phyloP scores from a whole-genome alignment of 2,329 filamentous ascomycete species.

The Ascochyta fabae region DNA sequence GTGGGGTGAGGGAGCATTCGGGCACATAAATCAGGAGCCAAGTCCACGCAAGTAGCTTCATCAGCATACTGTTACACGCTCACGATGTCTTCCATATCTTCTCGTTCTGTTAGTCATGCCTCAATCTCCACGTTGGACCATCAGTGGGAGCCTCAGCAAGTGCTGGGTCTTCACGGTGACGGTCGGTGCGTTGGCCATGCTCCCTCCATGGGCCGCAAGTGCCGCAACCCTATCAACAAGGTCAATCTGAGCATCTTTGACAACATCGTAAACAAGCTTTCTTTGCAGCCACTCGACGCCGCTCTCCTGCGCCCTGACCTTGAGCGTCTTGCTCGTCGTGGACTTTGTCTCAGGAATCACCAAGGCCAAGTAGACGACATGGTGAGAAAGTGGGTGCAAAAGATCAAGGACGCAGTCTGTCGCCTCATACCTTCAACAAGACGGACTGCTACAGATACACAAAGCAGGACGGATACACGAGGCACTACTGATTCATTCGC shows the following conservation, averaged over 20 bases:
- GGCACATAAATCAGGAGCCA: neutral
- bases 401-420: neutral
- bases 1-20: neutral
- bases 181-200: constrained; percentile 21
- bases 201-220: constrained; percentile 15
- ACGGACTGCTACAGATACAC: no score
- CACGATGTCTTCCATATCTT: neutral
- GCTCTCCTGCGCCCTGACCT: constrained; percentile 13
- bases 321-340: constrained; percentile 10
- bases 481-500: neutral
- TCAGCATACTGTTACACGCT: neutral
- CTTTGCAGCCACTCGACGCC: constrained; percentile 12
- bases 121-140: neutral
- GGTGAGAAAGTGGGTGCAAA: constrained; percentile 3
- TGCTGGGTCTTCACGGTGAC: constrained; percentile 18
- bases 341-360: constrained; percentile 12
- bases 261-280: constrained; percentile 8
- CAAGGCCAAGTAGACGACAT: constrained; percentile 3
- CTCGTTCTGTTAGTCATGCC: neutral
- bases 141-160: constrained; percentile 15
- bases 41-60: neutral
- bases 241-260: constrained; percentile 2
- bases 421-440: no score
- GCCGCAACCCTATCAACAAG: constrained; percentile 3
- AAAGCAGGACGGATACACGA: neutral